Percentiles rank a stretch among this genome's conserved stretches.
These are phyloP conservation scores for Tuber umbilicatum DNA, from an alignment of 495 filamentous ascomycete species.

Conservation along the genomic window DNA sequence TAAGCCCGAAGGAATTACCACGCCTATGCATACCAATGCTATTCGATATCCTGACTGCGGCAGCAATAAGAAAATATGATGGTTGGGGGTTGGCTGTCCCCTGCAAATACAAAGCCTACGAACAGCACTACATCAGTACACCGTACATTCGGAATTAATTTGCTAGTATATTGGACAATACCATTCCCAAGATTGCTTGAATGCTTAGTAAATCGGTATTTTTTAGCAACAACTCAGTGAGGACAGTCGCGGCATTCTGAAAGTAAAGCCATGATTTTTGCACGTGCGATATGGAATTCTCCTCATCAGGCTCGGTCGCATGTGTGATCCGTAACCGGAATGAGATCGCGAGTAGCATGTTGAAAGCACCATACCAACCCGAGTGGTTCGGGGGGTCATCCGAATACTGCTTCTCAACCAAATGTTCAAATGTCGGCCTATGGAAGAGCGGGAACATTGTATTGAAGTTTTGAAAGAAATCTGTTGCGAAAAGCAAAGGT, in stretches of 20 bases:
- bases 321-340: conserved; percentile 94
- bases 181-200: conserved; percentile 93
- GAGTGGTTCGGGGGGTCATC: conserved; percentile 88
- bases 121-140: background rate
- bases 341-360: conserved; percentile 85
- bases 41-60: conserved; percentile 84
- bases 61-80: conserved; percentile 85
- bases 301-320: conserved; percentile 78
- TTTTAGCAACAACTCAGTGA: conserved; percentile 86
- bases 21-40: conserved; percentile 93
- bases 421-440: conserved; percentile 94
- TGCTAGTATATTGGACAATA: conserved; percentile 40
- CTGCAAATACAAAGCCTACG: conserved; percentile 79
- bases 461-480: conserved; percentile 98
- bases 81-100: conserved; percentile 96
- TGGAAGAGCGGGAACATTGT: conserved; percentile 97
- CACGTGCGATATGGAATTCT: conserved; percentile 44
- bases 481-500: conserved; percentile 39
- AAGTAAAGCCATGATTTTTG: conserved; percentile 90
- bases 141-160: background rate
- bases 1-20: conserved; percentile 83
- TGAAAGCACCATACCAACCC: conserved; percentile 97
- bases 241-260: conserved; percentile 91
- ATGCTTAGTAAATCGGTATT: conserved; percentile 95
- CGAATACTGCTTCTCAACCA: conserved; percentile 89